phyloP scores from a whole-genome alignment of 768 basidiomycete species.

The Trametes maxima region DNA sequence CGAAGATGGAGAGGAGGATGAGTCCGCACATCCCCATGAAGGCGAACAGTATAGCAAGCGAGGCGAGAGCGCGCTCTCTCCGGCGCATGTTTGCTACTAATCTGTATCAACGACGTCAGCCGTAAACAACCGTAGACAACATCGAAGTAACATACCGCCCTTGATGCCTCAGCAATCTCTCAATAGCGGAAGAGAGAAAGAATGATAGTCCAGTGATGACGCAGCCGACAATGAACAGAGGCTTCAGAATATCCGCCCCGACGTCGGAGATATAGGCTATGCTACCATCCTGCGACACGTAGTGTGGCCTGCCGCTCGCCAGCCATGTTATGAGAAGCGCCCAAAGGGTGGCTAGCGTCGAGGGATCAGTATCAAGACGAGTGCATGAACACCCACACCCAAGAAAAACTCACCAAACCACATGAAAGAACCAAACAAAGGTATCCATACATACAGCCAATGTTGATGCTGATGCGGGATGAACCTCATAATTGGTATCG shows the following conservation, averaged over 20 bases:
- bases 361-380: background rate
- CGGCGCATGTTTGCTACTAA: slow-evolving; percentile 60
- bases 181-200: slow-evolving; percentile 58
- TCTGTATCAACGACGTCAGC: slow-evolving; percentile 34
- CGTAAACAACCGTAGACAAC: too few relatives aligned
- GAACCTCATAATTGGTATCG: slow-evolving; percentile 1
- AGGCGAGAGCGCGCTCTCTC: slow-evolving; percentile 55
- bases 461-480: slow-evolving; percentile 39
- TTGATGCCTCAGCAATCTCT: slow-evolving; percentile 65
- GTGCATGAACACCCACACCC: background rate
- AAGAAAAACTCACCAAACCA: slow-evolving; percentile 59
- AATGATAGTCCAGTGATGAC: slow-evolving; percentile 64
- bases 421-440: slow-evolving; percentile 56
- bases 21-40: slow-evolving; percentile 66
- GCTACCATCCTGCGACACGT: slow-evolving; percentile 53
- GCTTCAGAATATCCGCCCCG: slow-evolving; percentile 73
- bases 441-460: slow-evolving; percentile 69
- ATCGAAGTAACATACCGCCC: slow-evolving; percentile 47
- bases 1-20: slow-evolving; percentile 70
- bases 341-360: slow-evolving; percentile 52
- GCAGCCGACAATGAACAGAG: slow-evolving; percentile 70
- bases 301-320: slow-evolving; percentile 61
- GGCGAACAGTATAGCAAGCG: slow-evolving; percentile 61
- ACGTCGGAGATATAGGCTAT: slow-evolving; percentile 81
- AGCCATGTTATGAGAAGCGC: slow-evolving; percentile 76